phyloP scores from a whole-genome alignment of 192 early-diverging fungal genomes.

The Lunasporangiospora selenospora region DNA sequence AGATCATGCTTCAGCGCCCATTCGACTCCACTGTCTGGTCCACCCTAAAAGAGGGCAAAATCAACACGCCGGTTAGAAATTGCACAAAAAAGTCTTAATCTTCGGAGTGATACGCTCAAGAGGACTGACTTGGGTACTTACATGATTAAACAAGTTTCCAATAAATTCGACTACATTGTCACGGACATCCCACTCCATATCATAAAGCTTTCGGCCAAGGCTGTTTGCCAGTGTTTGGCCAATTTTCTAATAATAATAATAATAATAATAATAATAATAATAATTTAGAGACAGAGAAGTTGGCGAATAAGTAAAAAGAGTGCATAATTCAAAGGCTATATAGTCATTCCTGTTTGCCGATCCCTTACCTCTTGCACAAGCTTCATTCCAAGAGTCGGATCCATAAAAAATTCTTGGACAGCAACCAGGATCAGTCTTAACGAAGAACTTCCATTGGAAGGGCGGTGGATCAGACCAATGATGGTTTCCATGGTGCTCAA shows the following conservation, averaged over 20 bases:
- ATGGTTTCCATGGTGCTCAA: constrained; percentile 28
- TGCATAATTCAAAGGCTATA: too few species aligned
- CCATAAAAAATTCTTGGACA: constrained; percentile 30
- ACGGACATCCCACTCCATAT: constrained; percentile 61
- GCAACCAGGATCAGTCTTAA: constrained; percentile 22
- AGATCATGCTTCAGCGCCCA: constrained; percentile 54
- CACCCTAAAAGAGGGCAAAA: constrained; percentile 24
- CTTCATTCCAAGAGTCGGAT: constrained; percentile 22
- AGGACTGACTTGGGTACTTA: constrained; percentile 7
- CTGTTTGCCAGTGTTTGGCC: constrained; percentile 40
- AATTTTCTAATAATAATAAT: constrained; percentile 13
- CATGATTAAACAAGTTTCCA: constrained; percentile 50
- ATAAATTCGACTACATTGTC: constrained; percentile 58
- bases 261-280: neutral
- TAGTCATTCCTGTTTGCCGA: neutral
- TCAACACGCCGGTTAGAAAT: too few species aligned
- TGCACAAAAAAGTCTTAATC: too few species aligned
- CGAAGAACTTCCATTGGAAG: constrained; percentile 16
- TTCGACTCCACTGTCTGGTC: constrained; percentile 31
- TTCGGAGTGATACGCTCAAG: too few species aligned
- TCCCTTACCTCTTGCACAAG: constrained; percentile 17
- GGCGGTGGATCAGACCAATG: constrained; percentile 15
- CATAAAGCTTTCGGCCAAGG: constrained; percentile 48
- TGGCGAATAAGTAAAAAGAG: too few species aligned
- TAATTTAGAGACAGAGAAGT: neutral